Evolutionary conservation across 805 yeast species (phyloP).

Genomic region (Clavispora phyllophila): DNA sequence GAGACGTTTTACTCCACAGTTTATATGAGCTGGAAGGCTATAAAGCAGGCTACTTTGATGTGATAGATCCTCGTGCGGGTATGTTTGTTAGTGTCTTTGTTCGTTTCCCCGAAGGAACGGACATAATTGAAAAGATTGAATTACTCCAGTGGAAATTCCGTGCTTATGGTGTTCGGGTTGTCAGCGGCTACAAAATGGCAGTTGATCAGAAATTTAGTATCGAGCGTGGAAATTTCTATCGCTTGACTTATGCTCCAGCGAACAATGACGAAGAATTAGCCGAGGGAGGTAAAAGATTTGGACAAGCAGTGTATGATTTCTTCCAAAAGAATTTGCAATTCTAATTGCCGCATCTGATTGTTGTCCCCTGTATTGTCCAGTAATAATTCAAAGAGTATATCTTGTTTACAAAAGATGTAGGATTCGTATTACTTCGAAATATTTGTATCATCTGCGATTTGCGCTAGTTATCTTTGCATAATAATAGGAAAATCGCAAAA

Average conservation of each 20-base stretch:
- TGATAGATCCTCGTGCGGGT: constrained; percentile 22
- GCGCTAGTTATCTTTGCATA: no score
- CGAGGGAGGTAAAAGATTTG: constrained; percentile 9
- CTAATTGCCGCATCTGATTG: background rate
- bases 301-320: constrained; percentile 11
- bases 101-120: constrained; percentile 8
- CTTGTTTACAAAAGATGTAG: no score
- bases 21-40: constrained; percentile 17
- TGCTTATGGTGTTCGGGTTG: constrained; percentile 10
- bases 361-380: no score
- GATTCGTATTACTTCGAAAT: no score
- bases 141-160: constrained; percentile 12
- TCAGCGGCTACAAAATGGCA: constrained; percentile 19
- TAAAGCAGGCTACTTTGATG: constrained; percentile 15
- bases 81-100: constrained; percentile 19
- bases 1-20: constrained; percentile 25
- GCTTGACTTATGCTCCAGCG: constrained; percentile 24
- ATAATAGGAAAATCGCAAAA: no score
- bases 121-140: constrained; percentile 5
- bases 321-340: constrained; percentile 11
- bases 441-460: no score
- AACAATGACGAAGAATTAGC: constrained; percentile 17
- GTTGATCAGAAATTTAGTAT: constrained; percentile 9
- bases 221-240: constrained; percentile 10
- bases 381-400: no score